Percentiles rank a stretch among this genome's conserved stretches.
phyloP scores from a whole-genome alignment of 441 rosid species.

The Corymbia citriodora region DNA sequence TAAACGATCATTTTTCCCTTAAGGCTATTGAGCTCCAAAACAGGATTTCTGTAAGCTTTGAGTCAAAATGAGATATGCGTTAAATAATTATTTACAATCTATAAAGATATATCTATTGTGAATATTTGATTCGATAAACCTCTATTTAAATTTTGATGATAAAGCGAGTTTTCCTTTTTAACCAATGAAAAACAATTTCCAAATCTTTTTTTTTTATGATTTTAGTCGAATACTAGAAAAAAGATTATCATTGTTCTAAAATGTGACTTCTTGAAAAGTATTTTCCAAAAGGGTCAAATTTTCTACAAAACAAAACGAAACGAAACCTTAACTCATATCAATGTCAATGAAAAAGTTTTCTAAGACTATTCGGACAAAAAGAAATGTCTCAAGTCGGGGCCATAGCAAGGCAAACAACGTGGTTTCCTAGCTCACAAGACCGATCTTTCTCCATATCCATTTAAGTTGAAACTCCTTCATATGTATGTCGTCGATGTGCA shows the following conservation, averaged over 20 bases:
- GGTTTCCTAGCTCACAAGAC: not conserved
- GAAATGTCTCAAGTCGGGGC: not conserved
- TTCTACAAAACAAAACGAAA: not conserved
- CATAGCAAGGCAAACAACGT: not conserved
- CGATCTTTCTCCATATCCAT: not conserved
- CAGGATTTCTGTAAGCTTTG: not conserved
- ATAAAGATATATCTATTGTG: not conserved
- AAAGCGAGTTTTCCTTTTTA: not conserved
- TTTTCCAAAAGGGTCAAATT: not conserved
- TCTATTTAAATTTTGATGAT: not conserved
- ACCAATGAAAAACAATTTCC: not conserved
- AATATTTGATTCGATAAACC: not conserved
- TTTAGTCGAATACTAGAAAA: not conserved
- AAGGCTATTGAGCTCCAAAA: too few species aligned
- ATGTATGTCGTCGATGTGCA: not conserved
- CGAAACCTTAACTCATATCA: not conserved
- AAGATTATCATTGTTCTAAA: not conserved
- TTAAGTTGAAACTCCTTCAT: constrained; percentile 2
- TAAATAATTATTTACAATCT: not conserved
- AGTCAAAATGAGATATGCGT: not conserved
- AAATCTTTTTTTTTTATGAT: not conserved
- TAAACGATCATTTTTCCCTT: too few species aligned
- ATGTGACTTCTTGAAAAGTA: not conserved
- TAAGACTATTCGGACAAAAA: not conserved
- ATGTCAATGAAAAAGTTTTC: not conserved